Conservation (phyloP, 164 flowering plant species). For the Vitis cinerea region DNA sequence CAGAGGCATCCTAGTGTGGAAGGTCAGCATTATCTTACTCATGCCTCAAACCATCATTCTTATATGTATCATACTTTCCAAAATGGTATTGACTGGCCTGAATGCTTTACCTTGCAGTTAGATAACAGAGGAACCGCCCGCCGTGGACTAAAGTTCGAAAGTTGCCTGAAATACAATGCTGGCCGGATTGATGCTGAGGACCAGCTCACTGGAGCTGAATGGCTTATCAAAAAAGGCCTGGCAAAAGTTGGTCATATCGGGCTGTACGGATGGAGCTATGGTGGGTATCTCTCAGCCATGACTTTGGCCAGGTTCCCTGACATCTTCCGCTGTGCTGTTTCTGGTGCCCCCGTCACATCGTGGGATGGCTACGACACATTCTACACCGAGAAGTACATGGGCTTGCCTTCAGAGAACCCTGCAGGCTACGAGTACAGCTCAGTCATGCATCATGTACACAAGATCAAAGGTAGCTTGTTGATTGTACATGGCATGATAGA, state of each 20-base stretch:
- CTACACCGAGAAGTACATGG: constrained; percentile 97
- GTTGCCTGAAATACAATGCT: constrained; percentile 55
- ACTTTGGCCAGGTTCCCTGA: constrained; percentile 64
- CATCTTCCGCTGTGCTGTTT: constrained; percentile 64
- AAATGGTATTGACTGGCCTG: too few species aligned
- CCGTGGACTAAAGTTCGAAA: constrained; percentile 88
- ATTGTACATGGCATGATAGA: constrained; percentile 96
- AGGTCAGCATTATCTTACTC: constrained; percentile 49
- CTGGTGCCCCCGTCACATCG: constrained; percentile 92
- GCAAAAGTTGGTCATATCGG: constrained; percentile 70
- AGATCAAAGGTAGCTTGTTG: constrained; percentile 65
- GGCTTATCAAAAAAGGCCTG: constrained; percentile 80
- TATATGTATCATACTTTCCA: too few species aligned
- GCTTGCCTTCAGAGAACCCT: constrained; percentile 57
- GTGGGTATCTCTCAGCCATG: constrained; percentile 90
- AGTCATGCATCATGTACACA: constrained; percentile 70
- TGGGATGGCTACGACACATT: constrained; percentile 98
- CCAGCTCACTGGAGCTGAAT: constrained; percentile 77
- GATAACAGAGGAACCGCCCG: constrained; percentile 89
- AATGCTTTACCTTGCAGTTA: constrained; percentile 40
- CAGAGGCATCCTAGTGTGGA: constrained; percentile 87
- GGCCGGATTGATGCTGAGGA: constrained; percentile 78
- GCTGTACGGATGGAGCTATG: constrained; percentile 95
- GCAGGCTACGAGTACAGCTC: constrained; percentile 50
- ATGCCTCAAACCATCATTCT: not conserved